Conservation (phyloP, 257 asterid species). For the Phtheirospermum japonicum region DNA sequence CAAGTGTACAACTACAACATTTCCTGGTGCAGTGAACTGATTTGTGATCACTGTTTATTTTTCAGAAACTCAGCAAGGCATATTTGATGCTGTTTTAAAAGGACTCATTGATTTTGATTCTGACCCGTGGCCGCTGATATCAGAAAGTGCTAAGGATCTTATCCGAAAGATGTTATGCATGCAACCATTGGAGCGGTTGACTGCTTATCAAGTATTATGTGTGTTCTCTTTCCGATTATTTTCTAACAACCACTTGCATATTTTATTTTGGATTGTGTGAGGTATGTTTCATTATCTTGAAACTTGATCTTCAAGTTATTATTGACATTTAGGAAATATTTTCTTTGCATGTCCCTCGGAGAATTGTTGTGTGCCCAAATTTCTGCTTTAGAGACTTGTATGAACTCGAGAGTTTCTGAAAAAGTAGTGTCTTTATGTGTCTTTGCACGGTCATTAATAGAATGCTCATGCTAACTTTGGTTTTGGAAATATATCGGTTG, state of each 20-base stretch:
- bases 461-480: too few species aligned
- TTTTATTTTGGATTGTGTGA: too few species aligned
- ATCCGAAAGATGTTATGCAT: neutral
- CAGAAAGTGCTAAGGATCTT: neutral
- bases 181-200: neutral
- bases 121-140: conserved; percentile 1
- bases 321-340: too few species aligned
- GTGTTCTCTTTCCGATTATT: neutral
- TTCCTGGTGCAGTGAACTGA: neutral
- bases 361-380: too few species aligned
- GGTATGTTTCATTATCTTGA: neutral
- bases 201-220: neutral
- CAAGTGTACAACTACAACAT: neutral
- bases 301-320: too few species aligned
- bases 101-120: neutral
- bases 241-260: neutral
- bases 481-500: too few species aligned
- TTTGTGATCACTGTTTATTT: too few species aligned
- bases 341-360: too few species aligned
- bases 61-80: neutral
- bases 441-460: neutral
- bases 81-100: conserved; percentile 1
- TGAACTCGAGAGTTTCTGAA: too few species aligned
- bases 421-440: neutral
- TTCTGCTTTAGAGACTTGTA: too few species aligned